These are phyloP conservation scores for Penicillium sp. DNA, from an alignment of 2,329 filamentous ascomycete species.

Conservation along the genomic window DNA sequence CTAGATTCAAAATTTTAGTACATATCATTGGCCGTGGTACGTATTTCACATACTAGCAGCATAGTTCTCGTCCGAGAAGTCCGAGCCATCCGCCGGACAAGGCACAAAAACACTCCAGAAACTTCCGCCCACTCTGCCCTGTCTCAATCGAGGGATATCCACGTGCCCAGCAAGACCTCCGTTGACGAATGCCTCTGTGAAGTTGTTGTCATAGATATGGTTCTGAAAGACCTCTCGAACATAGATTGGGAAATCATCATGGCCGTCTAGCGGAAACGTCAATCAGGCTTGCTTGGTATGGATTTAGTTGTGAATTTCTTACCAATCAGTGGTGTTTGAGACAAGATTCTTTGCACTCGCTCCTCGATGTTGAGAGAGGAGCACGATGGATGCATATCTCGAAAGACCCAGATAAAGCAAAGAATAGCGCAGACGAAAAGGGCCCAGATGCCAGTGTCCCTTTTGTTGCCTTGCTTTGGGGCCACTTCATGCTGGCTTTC, in stretches of 20 bases:
- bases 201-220: slow-evolving; percentile 73
- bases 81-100: slow-evolving; percentile 71
- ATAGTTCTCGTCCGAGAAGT: slow-evolving; percentile 75
- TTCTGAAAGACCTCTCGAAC: slow-evolving; percentile 70
- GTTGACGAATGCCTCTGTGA: slow-evolving; percentile 72
- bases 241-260: slow-evolving; percentile 81
- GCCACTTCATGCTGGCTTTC: neutral
- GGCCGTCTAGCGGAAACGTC: slow-evolving; percentile 65
- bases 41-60: slow-evolving; percentile 55
- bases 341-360: slow-evolving; percentile 48
- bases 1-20: slow-evolving; percentile 14
- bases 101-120: slow-evolving; percentile 89
- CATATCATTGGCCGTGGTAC: slow-evolving; percentile 24
- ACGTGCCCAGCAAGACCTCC: slow-evolving; percentile 71
- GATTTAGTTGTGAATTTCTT: slow-evolving; percentile 5
- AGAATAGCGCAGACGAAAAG: slow-evolving; percentile 13
- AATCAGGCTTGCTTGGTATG: neutral
- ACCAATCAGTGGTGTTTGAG: slow-evolving; percentile 53
- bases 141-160: slow-evolving; percentile 73
- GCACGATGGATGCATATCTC: slow-evolving; percentile 4
- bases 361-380: slow-evolving; percentile 31
- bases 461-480: neutral
- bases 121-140: slow-evolving; percentile 71
- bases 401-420: slow-evolving; percentile 17
- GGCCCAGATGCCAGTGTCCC: slow-evolving; percentile 6